Conservation (phyloP, 2,329 filamentous ascomycete genomes). For the Pseudocercospora cruenta region DNA sequence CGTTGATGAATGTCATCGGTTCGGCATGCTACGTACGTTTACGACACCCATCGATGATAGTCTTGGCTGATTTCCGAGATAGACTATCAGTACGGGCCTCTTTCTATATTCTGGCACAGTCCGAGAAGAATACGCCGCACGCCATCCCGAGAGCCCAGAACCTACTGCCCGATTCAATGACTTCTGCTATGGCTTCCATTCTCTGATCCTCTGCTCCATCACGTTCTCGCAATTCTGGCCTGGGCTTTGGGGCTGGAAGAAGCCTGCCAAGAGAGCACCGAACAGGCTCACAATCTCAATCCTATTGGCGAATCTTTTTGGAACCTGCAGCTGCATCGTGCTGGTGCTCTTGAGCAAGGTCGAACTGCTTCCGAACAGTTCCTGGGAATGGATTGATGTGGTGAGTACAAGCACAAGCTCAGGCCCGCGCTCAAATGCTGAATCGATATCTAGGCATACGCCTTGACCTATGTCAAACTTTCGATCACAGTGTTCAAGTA, state of each 20-base stretch:
- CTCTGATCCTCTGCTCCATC: constrained; percentile 71
- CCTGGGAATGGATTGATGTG: constrained; percentile 65
- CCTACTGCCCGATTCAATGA: constrained; percentile 91
- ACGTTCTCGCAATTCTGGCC: constrained; percentile 77
- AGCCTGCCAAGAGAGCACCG: background rate
- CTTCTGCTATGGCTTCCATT: constrained; percentile 83
- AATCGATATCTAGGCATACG: constrained; percentile 54
- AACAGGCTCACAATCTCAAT: background rate
- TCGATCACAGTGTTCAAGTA: constrained; percentile 90
- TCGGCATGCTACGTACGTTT: constrained; percentile 67
- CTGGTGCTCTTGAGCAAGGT: background rate
- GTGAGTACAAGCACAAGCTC: constrained; percentile 43
- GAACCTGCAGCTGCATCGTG: background rate
- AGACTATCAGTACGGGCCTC: constrained; percentile 64
- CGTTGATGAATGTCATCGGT: constrained; percentile 71
- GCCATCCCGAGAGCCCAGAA: constrained; percentile 71
- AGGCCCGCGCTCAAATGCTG: background rate
- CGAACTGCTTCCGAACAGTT: background rate
- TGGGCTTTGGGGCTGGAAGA: constrained; percentile 71
- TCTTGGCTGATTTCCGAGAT: background rate
- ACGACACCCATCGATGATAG: background rate
- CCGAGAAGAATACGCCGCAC: constrained; percentile 77
- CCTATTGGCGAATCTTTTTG: background rate
- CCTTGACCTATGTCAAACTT: constrained; percentile 85
- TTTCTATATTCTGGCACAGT: constrained; percentile 81